A percentile compares a stretch with the other conserved stretches of the same genome.
Evolutionary conservation across 495 filamentous ascomycete genomes (phyloP).

Genomic region (Aspergillus panamensis): DNA sequence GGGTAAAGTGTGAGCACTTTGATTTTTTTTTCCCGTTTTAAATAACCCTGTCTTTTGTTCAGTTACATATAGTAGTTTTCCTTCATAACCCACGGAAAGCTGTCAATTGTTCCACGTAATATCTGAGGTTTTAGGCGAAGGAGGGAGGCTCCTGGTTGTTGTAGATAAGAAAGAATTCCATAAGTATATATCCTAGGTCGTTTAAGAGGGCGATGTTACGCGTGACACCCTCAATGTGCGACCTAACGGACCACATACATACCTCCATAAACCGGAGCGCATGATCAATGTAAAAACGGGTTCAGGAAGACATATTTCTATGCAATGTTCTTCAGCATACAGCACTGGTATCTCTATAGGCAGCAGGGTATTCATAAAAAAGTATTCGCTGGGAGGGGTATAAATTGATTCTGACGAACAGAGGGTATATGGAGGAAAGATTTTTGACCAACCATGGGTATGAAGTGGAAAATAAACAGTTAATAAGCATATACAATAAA

Average conservation of each 20-base stretch:
- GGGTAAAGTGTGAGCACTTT: conserved; percentile 34
- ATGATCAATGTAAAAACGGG: too few species aligned
- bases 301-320: too few species aligned
- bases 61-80: background rate
- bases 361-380: background rate
- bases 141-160: background rate
- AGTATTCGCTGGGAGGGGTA: background rate
- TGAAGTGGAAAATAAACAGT: background rate
- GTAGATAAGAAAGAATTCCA: background rate
- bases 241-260: too few species aligned
- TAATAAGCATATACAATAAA: conserved; percentile 10
- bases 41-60: background rate
- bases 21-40: background rate
- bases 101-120: background rate
- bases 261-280: too few species aligned
- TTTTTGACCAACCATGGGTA: background rate
- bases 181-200: background rate
- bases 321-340: background rate
- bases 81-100: background rate
- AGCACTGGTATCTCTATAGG: background rate
- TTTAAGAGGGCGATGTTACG: background rate
- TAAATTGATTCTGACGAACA: background rate
- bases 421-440: background rate
- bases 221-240: too few species aligned
- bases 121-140: background rate